These are phyloP conservation scores for Pythium grandisporangium DNA, from an alignment of 352 stramenopile species.

Conservation along the genomic window DNA sequence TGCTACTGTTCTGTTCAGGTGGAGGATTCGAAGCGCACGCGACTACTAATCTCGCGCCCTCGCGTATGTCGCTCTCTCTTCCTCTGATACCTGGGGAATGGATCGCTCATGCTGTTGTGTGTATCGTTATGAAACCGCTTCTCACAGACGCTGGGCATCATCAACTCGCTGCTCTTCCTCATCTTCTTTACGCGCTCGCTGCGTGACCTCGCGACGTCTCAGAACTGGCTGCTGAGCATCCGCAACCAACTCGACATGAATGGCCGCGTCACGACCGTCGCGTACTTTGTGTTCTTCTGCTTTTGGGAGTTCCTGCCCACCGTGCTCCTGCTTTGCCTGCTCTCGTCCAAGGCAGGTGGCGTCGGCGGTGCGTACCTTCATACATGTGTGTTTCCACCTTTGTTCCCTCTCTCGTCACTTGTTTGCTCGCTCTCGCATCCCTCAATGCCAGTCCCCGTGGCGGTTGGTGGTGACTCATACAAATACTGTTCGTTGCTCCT, in stretches of 20 bases:
- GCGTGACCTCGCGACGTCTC: constrained; percentile 67
- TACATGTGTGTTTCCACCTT: too few species aligned
- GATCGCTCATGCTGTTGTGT: too few species aligned
- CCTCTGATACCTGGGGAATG: constrained; percentile 1
- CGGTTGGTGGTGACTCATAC: too few species aligned
- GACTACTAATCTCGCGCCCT: constrained; percentile 66
- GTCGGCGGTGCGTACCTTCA: constrained; percentile 40
- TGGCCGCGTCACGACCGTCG: constrained; percentile 64
- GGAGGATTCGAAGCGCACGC: constrained; percentile 63
- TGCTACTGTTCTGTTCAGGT: constrained; percentile 25
- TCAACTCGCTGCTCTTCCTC: constrained; percentile 69
- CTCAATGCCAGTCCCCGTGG: too few species aligned
- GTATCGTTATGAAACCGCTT: constrained; percentile 1
- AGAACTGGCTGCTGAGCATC: constrained; percentile 81
- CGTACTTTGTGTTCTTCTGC: constrained; percentile 81
- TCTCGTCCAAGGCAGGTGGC: constrained; percentile 74
- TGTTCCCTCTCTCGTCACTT: too few species aligned
- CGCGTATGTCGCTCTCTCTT: constrained; percentile 24
- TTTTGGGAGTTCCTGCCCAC: constrained; percentile 85
- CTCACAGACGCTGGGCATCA: constrained; percentile 57
- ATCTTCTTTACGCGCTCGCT: constrained; percentile 79
- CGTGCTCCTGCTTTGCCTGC: constrained; percentile 65
- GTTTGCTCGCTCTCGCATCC: too few species aligned
- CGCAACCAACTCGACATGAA: constrained; percentile 85
- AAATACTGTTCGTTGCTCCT: constrained; percentile 1